These are phyloP conservation scores for Collybia sp. DNA, from an alignment of 768 basidiomycete species.

Conservation along the genomic window DNA sequence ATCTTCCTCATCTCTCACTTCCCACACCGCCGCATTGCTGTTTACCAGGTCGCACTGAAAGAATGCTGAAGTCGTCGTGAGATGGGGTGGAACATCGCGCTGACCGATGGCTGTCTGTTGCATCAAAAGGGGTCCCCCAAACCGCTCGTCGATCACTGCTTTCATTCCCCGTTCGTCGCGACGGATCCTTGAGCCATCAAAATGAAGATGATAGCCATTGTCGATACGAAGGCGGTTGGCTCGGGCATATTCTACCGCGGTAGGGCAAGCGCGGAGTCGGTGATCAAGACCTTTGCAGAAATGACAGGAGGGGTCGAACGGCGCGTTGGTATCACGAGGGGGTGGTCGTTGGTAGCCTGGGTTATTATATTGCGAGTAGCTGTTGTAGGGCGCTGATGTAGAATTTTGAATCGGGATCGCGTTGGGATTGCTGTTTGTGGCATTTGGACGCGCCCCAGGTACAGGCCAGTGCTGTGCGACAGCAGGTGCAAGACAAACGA, in stretches of 20 bases:
- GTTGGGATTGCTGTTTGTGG: no score
- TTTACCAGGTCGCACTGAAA: not conserved
- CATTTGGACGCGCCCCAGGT: no score
- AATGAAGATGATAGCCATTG: not conserved
- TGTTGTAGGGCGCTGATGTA: no score
- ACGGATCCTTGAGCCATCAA: not conserved
- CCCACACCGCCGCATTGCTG: not conserved
- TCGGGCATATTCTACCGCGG: not conserved
- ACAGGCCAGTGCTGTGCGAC: not conserved
- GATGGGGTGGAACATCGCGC: not conserved
- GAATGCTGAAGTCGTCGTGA: not conserved
- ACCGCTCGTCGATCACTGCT: conserved; percentile 3
- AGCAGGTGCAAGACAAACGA: not conserved
- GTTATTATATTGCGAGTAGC: no score
- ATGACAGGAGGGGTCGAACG: not conserved
- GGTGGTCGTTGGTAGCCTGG: not conserved
- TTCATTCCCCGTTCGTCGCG: not conserved
- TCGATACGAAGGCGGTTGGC: not conserved
- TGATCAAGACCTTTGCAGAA: not conserved
- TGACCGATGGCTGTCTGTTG: not conserved
- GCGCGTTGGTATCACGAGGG: not conserved
- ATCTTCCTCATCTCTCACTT: not conserved
- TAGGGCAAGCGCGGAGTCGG: not conserved
- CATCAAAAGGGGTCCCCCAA: not conserved
- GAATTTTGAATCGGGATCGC: no score